Base-by-base conservation (phyloP, 257 asterid species). In the Solanum sitiens region DNA sequence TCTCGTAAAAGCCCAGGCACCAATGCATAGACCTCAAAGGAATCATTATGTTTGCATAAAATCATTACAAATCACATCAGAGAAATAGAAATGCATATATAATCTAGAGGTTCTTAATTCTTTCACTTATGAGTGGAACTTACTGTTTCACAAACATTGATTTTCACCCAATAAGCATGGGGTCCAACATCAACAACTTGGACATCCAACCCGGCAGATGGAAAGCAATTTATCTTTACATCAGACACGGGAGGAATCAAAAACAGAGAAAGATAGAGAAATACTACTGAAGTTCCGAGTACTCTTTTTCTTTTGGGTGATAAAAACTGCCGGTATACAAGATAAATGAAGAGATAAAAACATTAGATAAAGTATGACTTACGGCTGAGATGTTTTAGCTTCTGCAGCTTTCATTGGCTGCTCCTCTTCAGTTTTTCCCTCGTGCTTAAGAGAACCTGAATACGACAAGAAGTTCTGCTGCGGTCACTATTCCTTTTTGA, bases 101-200 rank as follows among this genome's bases (percentile, higher is more conserved):
- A 27, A 72, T 35, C 79, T 33, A 35, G 44, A 33, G 45, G 45
- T 18, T 72, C 59, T 47, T 47, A 14, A 47, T 47, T 47, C 35
- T 6, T 72, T 61, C 3, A 35, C 37, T 39, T 86, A 77, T 32
- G 61, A 84, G 23, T 70, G 80, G 83, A 87, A 92, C 95, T 56
- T 94, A 96, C 99, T 87, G 94, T 91, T 94, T 95, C 96, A 88
- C 95, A 97, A 67, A 94, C 93, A 89, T 91, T 96, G 92, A 96
- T 93, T 93, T 95, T 95, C 92, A 96, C 99, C 98, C 98, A 96
- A 70, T 95, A 98, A 88, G 99, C 98, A 37, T 98, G 95, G 86
- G 98, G 93, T 47, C 99, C 99, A 89, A 92, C 92, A 92, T 96
- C 99, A 87, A 93, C 94, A 87, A 96, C 93, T 33, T 98, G 83